Conservation (phyloP, 1,284 basidiomycete species). For the Ganoderma sinense region DNA sequence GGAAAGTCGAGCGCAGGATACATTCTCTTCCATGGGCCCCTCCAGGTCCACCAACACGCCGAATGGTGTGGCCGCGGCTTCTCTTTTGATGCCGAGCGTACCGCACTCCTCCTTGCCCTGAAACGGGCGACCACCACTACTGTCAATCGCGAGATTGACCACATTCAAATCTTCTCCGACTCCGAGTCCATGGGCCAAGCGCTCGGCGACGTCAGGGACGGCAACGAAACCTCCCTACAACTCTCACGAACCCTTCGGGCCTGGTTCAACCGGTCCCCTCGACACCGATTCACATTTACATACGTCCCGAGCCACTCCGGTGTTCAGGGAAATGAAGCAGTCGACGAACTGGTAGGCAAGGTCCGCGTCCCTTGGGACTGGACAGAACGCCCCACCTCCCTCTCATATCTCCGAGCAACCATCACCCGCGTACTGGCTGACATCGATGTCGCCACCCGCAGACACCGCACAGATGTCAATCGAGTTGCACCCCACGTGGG, state of each 20-base stretch:
- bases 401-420: no score
- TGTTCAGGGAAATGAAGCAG: no score
- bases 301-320: neutral
- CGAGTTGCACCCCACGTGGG: no score
- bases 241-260: neutral
- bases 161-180: no score
- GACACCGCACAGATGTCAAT: no score
- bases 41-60: neutral
- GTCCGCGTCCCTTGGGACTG: no score
- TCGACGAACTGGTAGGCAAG: no score
- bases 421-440: no score
- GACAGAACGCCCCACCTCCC: no score
- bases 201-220: neutral
- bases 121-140: no score
- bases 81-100: neutral
- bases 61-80: neutral
- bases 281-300: neutral
- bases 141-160: no score
- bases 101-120: neutral
- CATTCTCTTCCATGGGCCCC: neutral
- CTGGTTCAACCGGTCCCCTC: neutral
- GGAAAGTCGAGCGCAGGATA: neutral
- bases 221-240: neutral
- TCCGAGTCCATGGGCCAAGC: neutral
- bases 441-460: no score